Base-by-base conservation (phyloP, 2,329 filamentous ascomycete species). In the Sporothrix variecibatus region DNA sequence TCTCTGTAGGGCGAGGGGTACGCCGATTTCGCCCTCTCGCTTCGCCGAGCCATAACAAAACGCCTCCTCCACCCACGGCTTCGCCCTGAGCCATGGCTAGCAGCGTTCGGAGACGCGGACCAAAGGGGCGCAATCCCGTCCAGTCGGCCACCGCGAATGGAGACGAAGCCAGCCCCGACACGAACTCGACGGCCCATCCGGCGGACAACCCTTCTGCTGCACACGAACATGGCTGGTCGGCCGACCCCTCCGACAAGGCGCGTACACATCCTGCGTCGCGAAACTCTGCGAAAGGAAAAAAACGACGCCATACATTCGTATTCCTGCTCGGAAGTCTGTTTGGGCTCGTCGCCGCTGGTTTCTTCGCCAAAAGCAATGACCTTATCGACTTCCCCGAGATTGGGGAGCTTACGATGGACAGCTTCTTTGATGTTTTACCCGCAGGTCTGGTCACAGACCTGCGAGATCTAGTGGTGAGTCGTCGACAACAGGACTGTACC, bases 281-380 rank as follows among this genome's bases (percentile, higher is more conserved):
- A 38, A 17, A 3, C 6, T 31, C 74, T 15, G 49, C 3, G 20
- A 43, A 56, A 12, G 75, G 76, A 3, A 88, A 89, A 76, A 97
- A 95, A 83, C 89, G 93, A 78, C 90, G 91, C 76, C 93, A 90
- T 82, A 91, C 91, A 2, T 90, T 97, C 79, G 93, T 98, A 38
- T 98, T 99, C 82, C 85, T 92, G 11, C 86, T 99, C 26, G 96
- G 96, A 43, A 94, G 94, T 56, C 80, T 99, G n/a, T 95, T 96
- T 78, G 96, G 96, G 15, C 88, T 99, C 73, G 84, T 97, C n/a
- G 87, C 92, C 2, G 96, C 96, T 1, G 92, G 94, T 40, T 94
- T 97, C 82, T 96, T 99, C 78, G 95, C 95, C 40, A 92, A 92
- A 77, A 93, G 88, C 81, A 96, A 95, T 83, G 94, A 98, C 80